Conservation (phyloP, 2,329 filamentous ascomycete species). For the Epichloe hybrida region DNA sequence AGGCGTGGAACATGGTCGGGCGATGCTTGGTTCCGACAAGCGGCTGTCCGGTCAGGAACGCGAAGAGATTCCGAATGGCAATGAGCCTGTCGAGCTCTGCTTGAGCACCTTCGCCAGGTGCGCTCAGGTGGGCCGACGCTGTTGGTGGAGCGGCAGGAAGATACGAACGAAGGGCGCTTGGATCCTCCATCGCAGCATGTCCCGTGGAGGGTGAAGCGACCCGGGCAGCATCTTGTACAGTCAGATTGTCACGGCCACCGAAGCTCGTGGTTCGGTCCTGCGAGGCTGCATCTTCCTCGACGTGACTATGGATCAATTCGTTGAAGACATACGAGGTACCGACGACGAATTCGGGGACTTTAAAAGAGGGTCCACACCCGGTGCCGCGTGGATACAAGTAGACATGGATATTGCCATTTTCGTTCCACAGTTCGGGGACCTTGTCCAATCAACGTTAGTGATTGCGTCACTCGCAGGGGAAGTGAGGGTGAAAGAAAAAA, state of each 20-base stretch:
- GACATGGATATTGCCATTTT: conserved; percentile 41
- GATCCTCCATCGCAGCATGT: conserved; percentile 22
- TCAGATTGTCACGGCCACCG: conserved; percentile 32
- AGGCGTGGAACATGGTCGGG: conserved; percentile 38
- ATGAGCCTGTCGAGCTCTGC: conserved; percentile 41
- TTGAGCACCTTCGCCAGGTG: conserved; percentile 18
- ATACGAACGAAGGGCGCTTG: conserved; percentile 35
- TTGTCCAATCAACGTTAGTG: conserved; percentile 20
- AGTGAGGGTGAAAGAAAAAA: neutral
- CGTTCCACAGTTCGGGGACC: conserved; percentile 55
- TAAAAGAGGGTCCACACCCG: conserved; percentile 41
- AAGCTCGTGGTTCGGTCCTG: conserved; percentile 23
- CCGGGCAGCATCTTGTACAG: conserved; percentile 34
- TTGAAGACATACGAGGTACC: conserved; percentile 40
- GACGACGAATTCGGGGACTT: conserved; percentile 40
- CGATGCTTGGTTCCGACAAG: conserved; percentile 43
- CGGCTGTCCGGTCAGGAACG: conserved; percentile 49
- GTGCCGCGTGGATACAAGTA: conserved; percentile 40
- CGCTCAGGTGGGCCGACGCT: conserved; percentile 20
- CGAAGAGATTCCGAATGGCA: conserved; percentile 50
- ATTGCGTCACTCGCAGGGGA: too few species aligned
- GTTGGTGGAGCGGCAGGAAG: conserved; percentile 33
- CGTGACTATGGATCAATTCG: conserved; percentile 30
- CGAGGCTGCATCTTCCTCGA: conserved; percentile 22
- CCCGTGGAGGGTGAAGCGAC: conserved; percentile 24